Base-by-base conservation (phyloP, 176 grass and related monocot species). In the Carex myosuroides region DNA sequence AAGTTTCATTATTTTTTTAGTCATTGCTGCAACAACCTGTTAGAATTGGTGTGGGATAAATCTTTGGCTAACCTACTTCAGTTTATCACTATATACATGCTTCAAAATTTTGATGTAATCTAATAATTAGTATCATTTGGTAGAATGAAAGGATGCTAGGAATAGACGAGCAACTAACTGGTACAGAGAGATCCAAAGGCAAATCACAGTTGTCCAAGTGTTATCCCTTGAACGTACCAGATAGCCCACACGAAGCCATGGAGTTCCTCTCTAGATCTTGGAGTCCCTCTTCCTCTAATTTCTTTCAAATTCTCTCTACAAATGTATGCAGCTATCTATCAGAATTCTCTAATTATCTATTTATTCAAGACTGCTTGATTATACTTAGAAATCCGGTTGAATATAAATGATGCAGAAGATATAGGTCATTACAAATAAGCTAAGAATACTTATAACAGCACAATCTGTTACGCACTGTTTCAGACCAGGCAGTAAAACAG, bases 211-310 rank as follows among this genome's bases (percentile, higher is more conserved):
- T 81, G 22, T 85, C 82, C 3, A 90, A 88, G 60, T 87, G 70
- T 80, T 60, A 75, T 21, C 85, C 89, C 1, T 61, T 85, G 87
- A 88, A 93, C 63, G 54, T 90, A 80, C 79, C 93, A 4, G 86
- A 88, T 7, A 88, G 83, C 52, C 93, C 96, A 67, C 82, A 95
- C 32, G 66, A 90, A 83, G 87, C 88, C 6, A 89, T 99, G 91
- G 88, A 95, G 83, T 95, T 92, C 50, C 93, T 99, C 60, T 99
- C 93, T 71, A 92, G 96, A 79, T 93, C 91, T 68, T 95, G 96
- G 93, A 99, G 91, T 90, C 89, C 93, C 14, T 89, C 91, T 78
- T 99, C 96, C 58, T 92, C 90, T 61, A 89, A 95, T 85, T 89
- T 99, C 83, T 99, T 95, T 87, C 93, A 90, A 74, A 89, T 95